Base-by-base conservation (phyloP, 2,329 filamentous ascomycete genomes). In the Cadophora gregata region DNA sequence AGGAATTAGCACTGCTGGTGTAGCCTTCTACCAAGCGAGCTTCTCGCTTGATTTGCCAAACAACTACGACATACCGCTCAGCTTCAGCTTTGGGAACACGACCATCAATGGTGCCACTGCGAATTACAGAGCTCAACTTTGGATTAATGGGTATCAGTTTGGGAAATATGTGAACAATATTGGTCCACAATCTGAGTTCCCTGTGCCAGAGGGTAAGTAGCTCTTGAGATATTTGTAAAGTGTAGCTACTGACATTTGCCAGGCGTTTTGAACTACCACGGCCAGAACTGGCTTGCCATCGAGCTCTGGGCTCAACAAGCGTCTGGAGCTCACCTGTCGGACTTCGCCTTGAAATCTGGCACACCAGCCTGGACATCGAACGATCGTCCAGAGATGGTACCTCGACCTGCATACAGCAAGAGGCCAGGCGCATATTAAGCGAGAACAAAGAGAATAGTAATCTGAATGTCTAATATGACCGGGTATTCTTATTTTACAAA, bases 141-240 rank as follows among this genome's bases (percentile, higher is more conserved):
- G 85, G 73, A 87, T 93, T 53, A 93, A 93, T 72, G 91, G 91
- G 1, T 93, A 88, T 77, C 90, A 93, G 76, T 93, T 88, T 69
- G 87, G 86, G 2, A 88, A 89, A 74, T 89, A 85, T 68, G 67
- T 86, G n/a, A 88, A 87, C 74, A 90, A 93, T 69, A 82, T 93
- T n/a, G 92, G 92, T 0, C 92, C 92, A 1, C 91, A 95, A 79
- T 87, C 83, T 0, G 81, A 77, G 1, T 94, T 89, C 75, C 90
- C 90, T 1, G 90, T 94, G 0, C 91, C 91, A 0, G 86, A 93
- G 78, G 90, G 90, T 25, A 85, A 47, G 42, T 47, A 6, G 8
- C 21, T 21, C 19, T 9, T n/a, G 42, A 47, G n/a, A 6, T 33
- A 33, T 3, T 21, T 12, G 19, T 21, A 16, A 8, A 24, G 25